Evolutionary conservation across 176 grass and related monocot genomes (phyloP), one percentile per base, ranked within the genome.

Genomic region (Typha latifolia): DNA sequence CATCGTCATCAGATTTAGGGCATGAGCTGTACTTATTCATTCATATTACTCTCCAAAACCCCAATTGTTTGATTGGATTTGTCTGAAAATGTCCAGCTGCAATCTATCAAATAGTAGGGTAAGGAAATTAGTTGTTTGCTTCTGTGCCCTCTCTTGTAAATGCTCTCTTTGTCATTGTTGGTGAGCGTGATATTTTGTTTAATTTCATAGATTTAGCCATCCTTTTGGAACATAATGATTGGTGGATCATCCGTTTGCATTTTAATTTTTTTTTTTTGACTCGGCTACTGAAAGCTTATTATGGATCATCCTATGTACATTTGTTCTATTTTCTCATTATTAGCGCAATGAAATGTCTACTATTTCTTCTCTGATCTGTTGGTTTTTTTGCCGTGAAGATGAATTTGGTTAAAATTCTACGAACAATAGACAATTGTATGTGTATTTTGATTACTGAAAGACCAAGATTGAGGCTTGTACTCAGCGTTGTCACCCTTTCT

Each of bases 1-100:
- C 49, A 80, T 80, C 59, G 77, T 80, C 55, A 69, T 80, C 34
- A 57, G 69, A 67, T 73, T 80, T 57, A 73, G 50, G 62, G 47
- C 32, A n/a, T 80, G 49, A 68, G 16, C 4, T 19, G 20, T 16
- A 59, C 18, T 10, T 59, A 19, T 11, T 6, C 4, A 8, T 57
- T 18, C 37, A 43, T 1, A 43, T 43, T 43, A 10, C 37, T 43
- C 37, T 10, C 8, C 37, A 43, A 10, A 7, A 43, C 37, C 37
- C 37, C 37, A 9, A 43, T 43, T 43, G 37, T 43, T 43, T 43
- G 37, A 43, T 43, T 43, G 9, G 37, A 43, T 43, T 10, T 43
- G 37, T 43, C 37, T 0, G 1, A 43, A 43, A 43, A 43, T 1
- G 1, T 9, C 37, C 37, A 43, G 7, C 37, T 43, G 37, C 34